These are phyloP conservation scores for Beta macrorhiza DNA, from an alignment of 179 eudicot species.

Conservation along the genomic window DNA sequence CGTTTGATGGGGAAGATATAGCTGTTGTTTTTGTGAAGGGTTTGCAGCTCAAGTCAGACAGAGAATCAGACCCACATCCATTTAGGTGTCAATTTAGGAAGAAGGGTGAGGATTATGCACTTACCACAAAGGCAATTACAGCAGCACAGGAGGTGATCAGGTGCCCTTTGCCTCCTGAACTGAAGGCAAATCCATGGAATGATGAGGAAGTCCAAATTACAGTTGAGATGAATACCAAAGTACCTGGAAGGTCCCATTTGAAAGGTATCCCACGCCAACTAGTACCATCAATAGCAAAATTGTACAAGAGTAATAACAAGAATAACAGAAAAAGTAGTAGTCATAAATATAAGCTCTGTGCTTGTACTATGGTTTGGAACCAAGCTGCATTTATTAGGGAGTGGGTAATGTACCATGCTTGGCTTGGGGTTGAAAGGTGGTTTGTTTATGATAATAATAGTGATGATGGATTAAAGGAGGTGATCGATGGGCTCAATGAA, in stretches of 20 bases:
- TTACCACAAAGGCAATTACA: constrained; percentile 50
- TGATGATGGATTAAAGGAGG: constrained; percentile 55
- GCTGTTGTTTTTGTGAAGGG: constrained; percentile 86
- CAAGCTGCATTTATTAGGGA: constrained; percentile 77
- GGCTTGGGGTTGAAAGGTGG: constrained; percentile 91
- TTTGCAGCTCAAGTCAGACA: constrained; percentile 62
- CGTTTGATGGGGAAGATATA: constrained; percentile 47
- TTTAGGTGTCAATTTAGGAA: constrained; percentile 63
- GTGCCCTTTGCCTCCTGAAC: constrained; percentile 53
- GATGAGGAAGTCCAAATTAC: constrained; percentile 48
- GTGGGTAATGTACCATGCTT: constrained; percentile 79
- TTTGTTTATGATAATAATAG: constrained; percentile 89
- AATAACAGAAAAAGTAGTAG: constrained; percentile 4
- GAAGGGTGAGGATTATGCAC: constrained; percentile 21
- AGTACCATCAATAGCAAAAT: constrained; percentile 73
- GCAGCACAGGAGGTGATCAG: constrained; percentile 90
- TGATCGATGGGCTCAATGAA: constrained; percentile 47
- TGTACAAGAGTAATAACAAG: constrained; percentile 23
- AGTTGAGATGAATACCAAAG: constrained; percentile 32
- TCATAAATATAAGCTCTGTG: constrained; percentile 70
- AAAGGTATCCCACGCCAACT: constrained; percentile 35
- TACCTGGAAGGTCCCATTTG: constrained; percentile 22
- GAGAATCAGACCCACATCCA: constrained; percentile 54
- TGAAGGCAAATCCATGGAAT: constrained; percentile 37
- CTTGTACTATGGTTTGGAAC: constrained; percentile 93